Evolutionary conservation across 768 basidiomycete species (phyloP).

Genomic region (Rhizopogon salebrosus): DNA sequence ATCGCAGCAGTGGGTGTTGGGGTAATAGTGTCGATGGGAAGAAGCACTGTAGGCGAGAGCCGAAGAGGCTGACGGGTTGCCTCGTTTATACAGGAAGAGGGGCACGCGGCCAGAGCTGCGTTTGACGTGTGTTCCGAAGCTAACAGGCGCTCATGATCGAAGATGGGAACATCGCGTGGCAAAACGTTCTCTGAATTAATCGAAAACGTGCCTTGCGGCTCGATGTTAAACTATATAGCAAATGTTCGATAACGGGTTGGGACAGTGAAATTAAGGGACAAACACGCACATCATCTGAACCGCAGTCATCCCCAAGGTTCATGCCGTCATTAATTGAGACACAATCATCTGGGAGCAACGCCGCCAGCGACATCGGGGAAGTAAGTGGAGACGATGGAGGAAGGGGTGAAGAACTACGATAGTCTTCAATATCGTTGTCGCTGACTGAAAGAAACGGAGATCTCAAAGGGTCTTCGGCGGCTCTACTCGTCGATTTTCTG

Average conservation of each 20-base stretch:
- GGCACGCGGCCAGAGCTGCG: background rate
- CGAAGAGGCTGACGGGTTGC: background rate
- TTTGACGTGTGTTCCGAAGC: background rate
- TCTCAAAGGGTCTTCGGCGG: background rate
- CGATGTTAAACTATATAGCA: background rate
- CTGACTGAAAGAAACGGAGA: slow-evolving; percentile 3
- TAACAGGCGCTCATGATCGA: background rate
- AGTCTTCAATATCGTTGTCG: slow-evolving; percentile 13
- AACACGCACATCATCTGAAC: slow-evolving; percentile 28
- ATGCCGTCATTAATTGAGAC: slow-evolving; percentile 4
- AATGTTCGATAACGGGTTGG: background rate
- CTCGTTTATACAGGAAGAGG: background rate
- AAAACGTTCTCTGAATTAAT: background rate
- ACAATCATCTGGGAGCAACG: slow-evolving; percentile 26
- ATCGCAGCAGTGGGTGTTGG: background rate
- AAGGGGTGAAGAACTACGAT: slow-evolving; percentile 18
- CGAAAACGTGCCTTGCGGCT: background rate
- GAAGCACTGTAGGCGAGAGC: background rate
- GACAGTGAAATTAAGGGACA: slow-evolving; percentile 6
- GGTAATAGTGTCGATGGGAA: background rate
- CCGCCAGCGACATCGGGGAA: slow-evolving; percentile 36
- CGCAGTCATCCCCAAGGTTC: slow-evolving; percentile 1
- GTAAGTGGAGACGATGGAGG: slow-evolving; percentile 41
- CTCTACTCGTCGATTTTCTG: slow-evolving; percentile 1
- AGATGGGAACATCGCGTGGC: background rate